Evolutionary conservation across 805 yeast species (phyloP), one percentile per base, ranked within the genome.

Genomic region (Yamadazyma ubonensis): DNA sequence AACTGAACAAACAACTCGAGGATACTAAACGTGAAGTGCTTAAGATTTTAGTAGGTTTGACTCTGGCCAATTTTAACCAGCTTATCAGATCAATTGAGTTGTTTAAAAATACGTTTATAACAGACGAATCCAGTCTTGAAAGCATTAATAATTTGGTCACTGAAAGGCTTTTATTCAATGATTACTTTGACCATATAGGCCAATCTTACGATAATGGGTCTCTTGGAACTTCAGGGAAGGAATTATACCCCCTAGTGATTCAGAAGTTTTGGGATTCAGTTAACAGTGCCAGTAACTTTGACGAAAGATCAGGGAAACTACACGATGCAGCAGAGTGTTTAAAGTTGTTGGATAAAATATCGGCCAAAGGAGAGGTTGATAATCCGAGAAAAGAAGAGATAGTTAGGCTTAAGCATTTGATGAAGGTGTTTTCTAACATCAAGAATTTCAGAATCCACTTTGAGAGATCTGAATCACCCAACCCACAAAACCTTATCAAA

Each of bases 401-500:
- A 3, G 34, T 41, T 14, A 25, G 43, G 26, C 22, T 63, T 17
- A 63, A 61, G 43, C 72, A 67, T 40, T 49, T 69, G 25, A 44
- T 69, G 28, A 64, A 67, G 37, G 73, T 67, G 0, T 49, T 69
- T 12, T 43, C 51, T 14, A 55, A 55, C 22, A 48, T 68, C 39
- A 66, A 66, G 41, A 65, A 64, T 42, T 69, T 67, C 49, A 62
- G 51, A 36, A 49, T 69, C 22, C 47, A 48, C 6, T 34, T 65
- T 30, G 61, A 63, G 3, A 54, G 55, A 39, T 63, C 59, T 6
- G 44, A 51, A n/a, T 63, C 70, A 1, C 59, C 66, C 15, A 61
- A 65, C 29, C 78, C 79, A 3, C 40, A 49, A 2, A 63, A 65
- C 33, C 45, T 75, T 2, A 29, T 71, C 9, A 56, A 54, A 7